These are phyloP conservation scores for Nepenthes gracilis DNA, from an alignment of 148 eudicot genomes.

Conservation along the genomic window DNA sequence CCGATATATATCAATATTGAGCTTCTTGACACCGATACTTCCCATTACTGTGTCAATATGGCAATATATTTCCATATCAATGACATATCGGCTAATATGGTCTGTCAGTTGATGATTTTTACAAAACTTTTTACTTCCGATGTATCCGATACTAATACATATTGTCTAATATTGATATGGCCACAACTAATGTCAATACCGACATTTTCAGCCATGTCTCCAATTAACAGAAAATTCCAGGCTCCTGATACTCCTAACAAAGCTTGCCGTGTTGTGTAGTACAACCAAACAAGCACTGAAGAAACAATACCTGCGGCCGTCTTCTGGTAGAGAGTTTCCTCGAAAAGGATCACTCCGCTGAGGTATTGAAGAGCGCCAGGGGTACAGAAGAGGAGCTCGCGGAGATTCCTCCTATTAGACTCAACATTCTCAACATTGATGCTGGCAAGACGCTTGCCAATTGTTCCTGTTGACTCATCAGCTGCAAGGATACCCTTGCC, in stretches of 20 bases:
- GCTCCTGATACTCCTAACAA: background rate
- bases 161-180: too few relatives aligned
- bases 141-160: too few relatives aligned
- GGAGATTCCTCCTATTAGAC: conserved; percentile 77
- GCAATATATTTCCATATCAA: too few relatives aligned
- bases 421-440: conserved; percentile 88
- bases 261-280: background rate
- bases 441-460: conserved; percentile 81
- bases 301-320: conserved; percentile 50
- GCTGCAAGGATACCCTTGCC: conserved; percentile 99
- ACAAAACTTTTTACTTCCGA: too few relatives aligned
- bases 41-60: too few relatives aligned
- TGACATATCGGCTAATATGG: too few relatives aligned
- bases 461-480: conserved; percentile 93
- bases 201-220: too few relatives aligned
- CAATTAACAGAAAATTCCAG: too few relatives aligned
- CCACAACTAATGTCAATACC: too few relatives aligned
- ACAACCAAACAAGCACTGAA: background rate
- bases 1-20: too few relatives aligned
- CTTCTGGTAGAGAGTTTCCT: conserved; percentile 88
- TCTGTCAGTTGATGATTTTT: too few relatives aligned
- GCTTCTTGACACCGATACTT: too few relatives aligned
- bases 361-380: conserved; percentile 74
- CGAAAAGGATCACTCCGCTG: conserved; percentile 86
- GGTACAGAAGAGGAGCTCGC: conserved; percentile 87